Percentiles rank a stretch among this genome's conserved stretches.
Conservation (phyloP, 495 filamentous ascomycete species). For the Xylaria intraflava region DNA sequence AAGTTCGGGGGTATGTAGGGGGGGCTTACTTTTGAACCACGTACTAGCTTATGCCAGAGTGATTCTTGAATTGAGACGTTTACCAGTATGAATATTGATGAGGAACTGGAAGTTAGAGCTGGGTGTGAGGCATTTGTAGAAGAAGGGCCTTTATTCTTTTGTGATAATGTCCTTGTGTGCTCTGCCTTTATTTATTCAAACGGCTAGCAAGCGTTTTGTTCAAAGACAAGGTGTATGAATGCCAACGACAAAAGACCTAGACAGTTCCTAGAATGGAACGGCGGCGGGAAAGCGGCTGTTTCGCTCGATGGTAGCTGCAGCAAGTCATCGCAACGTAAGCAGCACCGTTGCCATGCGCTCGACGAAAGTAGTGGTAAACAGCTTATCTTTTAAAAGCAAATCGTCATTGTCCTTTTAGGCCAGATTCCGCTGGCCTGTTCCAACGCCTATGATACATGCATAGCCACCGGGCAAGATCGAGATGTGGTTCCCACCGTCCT, state of each 20-base stretch:
- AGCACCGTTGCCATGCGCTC: not conserved
- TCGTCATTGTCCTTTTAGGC: constrained; percentile 15
- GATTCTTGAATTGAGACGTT: not conserved
- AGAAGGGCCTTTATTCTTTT: constrained; percentile 3
- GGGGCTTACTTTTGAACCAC: not conserved
- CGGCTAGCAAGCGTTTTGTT: not conserved
- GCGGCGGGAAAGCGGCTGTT: not conserved
- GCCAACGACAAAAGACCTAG: not conserved
- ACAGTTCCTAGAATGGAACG: not conserved
- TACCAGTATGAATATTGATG: not conserved
- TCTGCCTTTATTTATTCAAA: not conserved
- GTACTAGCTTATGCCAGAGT: not conserved
- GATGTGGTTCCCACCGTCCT: constrained; percentile 12
- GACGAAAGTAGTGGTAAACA: not conserved
- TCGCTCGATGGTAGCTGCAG: not conserved
- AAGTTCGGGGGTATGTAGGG: not conserved
- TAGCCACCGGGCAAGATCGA: constrained; percentile 12
- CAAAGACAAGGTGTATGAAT: not conserved
- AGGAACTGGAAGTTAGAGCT: not conserved
- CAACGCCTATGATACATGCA: constrained; percentile 31
- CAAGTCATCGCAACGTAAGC: not conserved
- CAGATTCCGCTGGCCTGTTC: constrained; percentile 22
- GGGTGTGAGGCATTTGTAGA: not conserved
- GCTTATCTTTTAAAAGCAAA: constrained; percentile 11
- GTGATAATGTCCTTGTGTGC: constrained; percentile 3